A percentile compares a stretch with the other conserved stretches of the same genome.
Evolutionary conservation across 768 basidiomycete genomes (phyloP).

Genomic region (Mycena chlorophos): DNA sequence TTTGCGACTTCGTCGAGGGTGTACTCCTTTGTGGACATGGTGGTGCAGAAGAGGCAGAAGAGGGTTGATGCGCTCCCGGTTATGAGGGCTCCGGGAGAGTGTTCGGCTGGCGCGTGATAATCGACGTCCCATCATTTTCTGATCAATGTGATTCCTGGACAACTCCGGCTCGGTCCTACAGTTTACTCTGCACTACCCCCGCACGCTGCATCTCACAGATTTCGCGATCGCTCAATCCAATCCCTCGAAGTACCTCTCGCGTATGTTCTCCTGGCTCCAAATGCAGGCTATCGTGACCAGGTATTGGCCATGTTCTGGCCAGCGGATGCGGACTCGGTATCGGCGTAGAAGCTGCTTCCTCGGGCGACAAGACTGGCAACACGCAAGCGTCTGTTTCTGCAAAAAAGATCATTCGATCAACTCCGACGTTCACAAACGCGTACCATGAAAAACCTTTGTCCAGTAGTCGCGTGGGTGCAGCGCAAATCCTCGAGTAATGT

Average conservation of each 20-base stretch:
- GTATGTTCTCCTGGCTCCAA: conserved; percentile 57
- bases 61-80: not conserved
- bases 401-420: not conserved
- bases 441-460: conserved; percentile 67
- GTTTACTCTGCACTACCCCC: conserved; percentile 31
- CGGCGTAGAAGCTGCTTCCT: conserved; percentile 52
- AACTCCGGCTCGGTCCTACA: not conserved
- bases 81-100: not conserved
- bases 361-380: conserved; percentile 63
- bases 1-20: conserved; percentile 72
- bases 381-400: conserved; percentile 73
- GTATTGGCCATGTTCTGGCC: conserved; percentile 29
- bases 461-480: conserved; percentile 65
- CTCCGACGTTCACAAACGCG: conserved; percentile 17
- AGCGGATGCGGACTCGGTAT: conserved; percentile 59
- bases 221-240: conserved; percentile 48
- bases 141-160: not conserved
- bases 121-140: not conserved
- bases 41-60: not conserved
- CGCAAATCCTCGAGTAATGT: conserved; percentile 65
- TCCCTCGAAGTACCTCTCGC: conserved; percentile 49
- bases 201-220: conserved; percentile 39
- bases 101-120: not conserved
- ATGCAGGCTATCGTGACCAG: conserved; percentile 19
- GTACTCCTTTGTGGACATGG: conserved; percentile 39